These are phyloP conservation scores for Ustilago xerochloae DNA, from an alignment of 1,284 basidiomycete species.

Conservation along the genomic window DNA sequence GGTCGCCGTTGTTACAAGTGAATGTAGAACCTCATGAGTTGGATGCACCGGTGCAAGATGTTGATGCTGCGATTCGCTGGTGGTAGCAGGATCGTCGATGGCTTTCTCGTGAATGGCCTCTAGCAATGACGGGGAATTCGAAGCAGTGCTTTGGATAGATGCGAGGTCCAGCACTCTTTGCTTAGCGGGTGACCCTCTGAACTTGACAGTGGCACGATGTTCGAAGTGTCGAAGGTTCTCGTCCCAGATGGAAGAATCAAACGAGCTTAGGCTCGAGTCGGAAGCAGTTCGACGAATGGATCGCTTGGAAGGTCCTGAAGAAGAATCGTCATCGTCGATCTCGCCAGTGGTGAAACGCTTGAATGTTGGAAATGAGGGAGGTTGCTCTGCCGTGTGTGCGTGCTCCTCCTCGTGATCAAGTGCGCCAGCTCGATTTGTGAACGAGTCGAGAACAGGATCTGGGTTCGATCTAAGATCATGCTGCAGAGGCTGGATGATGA, in stretches of 20 bases:
- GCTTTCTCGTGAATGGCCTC: slow-evolving; percentile 31
- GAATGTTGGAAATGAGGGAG: neutral
- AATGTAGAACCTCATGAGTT: slow-evolving; percentile 17
- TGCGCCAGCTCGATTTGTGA: slow-evolving; percentile 5
- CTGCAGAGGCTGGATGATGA: neutral
- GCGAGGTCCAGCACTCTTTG: slow-evolving; percentile 24
- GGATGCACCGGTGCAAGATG: slow-evolving; percentile 45
- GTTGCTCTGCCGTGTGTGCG: neutral
- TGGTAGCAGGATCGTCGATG: neutral
- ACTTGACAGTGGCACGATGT: slow-evolving; percentile 18
- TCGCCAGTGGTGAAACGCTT: neutral
- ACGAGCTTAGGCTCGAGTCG: slow-evolving; percentile 24
- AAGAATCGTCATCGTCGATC: slow-evolving; percentile 22
- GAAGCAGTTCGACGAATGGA: slow-evolving; percentile 14
- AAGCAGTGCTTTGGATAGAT: neutral
- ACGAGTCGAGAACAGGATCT: slow-evolving; percentile 30
- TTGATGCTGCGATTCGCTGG: neutral
- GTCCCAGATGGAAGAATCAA: slow-evolving; percentile 28
- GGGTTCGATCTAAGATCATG: neutral
- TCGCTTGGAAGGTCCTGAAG: slow-evolving; percentile 16
- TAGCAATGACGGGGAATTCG: slow-evolving; percentile 1
- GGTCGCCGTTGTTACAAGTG: slow-evolving; percentile 36
- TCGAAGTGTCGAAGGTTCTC: slow-evolving; percentile 2
- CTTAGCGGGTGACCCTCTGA: slow-evolving; percentile 24
- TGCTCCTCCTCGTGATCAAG: neutral